A percentile compares a stretch with the other conserved stretches of the same genome.
Conservation (phyloP, 2,329 filamentous ascomycete species). For the Huntiella bhutanensis region DNA sequence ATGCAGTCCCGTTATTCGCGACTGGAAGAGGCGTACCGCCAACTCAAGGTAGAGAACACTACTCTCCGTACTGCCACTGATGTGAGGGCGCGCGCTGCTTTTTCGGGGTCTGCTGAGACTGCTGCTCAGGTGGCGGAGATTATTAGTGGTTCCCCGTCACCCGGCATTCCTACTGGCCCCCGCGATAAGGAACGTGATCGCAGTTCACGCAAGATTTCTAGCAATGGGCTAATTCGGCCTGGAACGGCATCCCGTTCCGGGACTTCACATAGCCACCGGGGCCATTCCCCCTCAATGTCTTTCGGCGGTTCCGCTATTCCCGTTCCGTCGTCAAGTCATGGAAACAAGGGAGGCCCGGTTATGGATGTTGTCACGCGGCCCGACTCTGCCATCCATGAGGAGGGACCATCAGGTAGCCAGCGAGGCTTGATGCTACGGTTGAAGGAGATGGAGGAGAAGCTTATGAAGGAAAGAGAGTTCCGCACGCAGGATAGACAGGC, state of each 20-base stretch:
- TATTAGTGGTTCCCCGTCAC: conserved; percentile 28
- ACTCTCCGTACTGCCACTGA: conserved; percentile 48
- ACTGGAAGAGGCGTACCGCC: conserved; percentile 41
- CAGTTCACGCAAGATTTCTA: conserved; percentile 10
- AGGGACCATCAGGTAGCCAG: conserved; percentile 22
- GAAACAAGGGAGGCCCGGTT: conserved; percentile 9
- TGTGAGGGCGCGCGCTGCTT: conserved; percentile 31
- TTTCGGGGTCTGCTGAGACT: conserved; percentile 17
- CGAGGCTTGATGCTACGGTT: conserved; percentile 72
- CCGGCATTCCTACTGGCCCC: conserved; percentile 35
- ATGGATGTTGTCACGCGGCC: conserved; percentile 10
- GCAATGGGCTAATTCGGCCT: conserved; percentile 14
- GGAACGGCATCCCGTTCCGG: conserved; percentile 17
- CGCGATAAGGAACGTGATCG: conserved; percentile 24
- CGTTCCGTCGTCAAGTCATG: conserved; percentile 8
- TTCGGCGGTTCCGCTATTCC: conserved; percentile 4
- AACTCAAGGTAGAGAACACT: conserved; percentile 46
- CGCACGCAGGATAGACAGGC: conserved; percentile 68
- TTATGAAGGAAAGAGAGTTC: conserved; percentile 80
- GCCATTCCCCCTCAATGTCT: conserved; percentile 1
- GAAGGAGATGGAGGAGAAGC: conserved; percentile 67
- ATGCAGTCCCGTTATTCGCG: conserved; percentile 29
- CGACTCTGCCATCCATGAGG: conserved; percentile 8
- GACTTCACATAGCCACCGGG: conserved; percentile 12
- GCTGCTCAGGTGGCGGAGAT: conserved; percentile 11